Base-by-base conservation (phyloP, 2,329 filamentous ascomycete species). In the Plenodomus biglobosus region DNA sequence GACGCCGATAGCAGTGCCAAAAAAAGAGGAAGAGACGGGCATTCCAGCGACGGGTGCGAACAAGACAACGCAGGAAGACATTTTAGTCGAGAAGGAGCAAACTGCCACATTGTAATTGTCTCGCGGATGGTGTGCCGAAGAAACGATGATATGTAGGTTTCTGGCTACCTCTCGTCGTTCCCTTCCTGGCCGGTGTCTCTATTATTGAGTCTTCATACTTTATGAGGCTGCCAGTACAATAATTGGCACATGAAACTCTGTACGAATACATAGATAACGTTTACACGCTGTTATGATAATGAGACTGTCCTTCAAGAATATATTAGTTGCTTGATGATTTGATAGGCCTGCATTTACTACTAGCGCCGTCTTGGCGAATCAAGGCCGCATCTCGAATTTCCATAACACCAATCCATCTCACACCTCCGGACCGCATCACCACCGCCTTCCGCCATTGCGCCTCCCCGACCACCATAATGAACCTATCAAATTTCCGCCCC, bases 401-500 rank as follows among this genome's bases (percentile, higher is more conserved):
- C 35, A 17, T 3, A 37, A 37, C 35, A 37, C 35, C 18, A 18
- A 17, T 3, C 16, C 35, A 37, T 8, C 16, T 18, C 35, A 37
- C 18, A 37, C 8, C 35, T 37, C 35, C 16, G 16, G 10, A 18
- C 18, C 35, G 15, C 16, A 37, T 10, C 22, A 24, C 22, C 22
- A 24, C 22, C 22, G 22, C 22, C 10, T 24, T 17, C 18, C 35
- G 35, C 35, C 35, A 37, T 37, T 37, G 35, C 35, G 35, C 35
- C 35, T 18, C 35, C 16, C 11, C 41, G 30, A 32, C 36, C 34
- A 16, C 48, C 50, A 61, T 38, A 41, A 69, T 68, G 65, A 68
- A 60, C 24, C 44, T 65, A 55, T 64, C 59, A 1, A 40, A 42
- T 19, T 59, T 68, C 40, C 57, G 64, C 3, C 55, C 66, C 2